Conservation (phyloP, 352 stramenopile genomes). For the Peronosclerospora sorghi region DNA sequence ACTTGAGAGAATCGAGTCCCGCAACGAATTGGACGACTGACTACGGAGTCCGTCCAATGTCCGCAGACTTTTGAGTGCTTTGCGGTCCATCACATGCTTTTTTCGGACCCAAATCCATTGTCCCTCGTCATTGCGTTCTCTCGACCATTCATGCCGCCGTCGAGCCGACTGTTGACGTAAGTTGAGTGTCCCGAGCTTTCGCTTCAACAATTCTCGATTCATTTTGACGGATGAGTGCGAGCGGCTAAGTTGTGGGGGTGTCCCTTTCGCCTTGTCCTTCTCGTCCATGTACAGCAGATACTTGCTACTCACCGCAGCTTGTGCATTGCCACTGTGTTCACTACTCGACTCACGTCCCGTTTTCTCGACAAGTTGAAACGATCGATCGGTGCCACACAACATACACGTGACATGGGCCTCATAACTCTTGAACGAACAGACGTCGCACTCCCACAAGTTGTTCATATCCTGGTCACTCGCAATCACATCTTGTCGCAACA, state of each 20-base stretch:
- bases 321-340: conserved; percentile 21
- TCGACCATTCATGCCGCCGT: conserved; percentile 75
- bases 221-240: conserved; percentile 30
- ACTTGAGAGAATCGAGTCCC: conserved; percentile 58
- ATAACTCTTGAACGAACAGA: conserved; percentile 90
- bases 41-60: conserved; percentile 33
- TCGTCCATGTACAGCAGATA: conserved; percentile 64
- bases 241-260: conserved; percentile 2
- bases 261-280: conserved; percentile 31
- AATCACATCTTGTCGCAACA: conserved; percentile 81
- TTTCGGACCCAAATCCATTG: conserved; percentile 78
- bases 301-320: conserved; percentile 33
- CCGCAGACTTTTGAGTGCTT: conserved; percentile 50
- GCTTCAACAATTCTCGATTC: conserved; percentile 58
- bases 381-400: conserved; percentile 79
- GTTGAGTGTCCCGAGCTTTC: conserved; percentile 69
- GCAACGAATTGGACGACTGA: conserved; percentile 45
- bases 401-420: conserved; percentile 80
- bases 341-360: conserved; percentile 7
- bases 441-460: conserved; percentile 83
- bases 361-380: conserved; percentile 53
- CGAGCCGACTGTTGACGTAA: conserved; percentile 75
- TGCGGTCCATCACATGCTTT: conserved; percentile 65
- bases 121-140: conserved; percentile 61
- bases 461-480: conserved; percentile 81